Base-by-base conservation (phyloP, 768 basidiomycete species). In the Epithele typhae region DNA sequence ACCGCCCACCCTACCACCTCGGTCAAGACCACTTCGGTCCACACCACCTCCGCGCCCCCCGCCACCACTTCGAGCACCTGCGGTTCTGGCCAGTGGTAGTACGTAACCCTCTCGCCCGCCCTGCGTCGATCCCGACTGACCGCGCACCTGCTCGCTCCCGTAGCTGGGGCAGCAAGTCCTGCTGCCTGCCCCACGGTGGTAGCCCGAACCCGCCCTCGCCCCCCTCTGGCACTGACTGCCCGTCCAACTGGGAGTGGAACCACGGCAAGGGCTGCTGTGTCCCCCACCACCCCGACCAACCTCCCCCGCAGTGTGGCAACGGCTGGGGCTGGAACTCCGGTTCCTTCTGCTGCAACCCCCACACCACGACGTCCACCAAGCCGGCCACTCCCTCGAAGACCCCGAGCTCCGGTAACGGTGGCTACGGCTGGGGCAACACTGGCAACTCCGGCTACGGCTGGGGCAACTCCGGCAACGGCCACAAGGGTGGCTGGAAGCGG, bases 201-300 rank as follows among this genome's bases (percentile, higher is more conserved):
- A 67, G 68, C 1, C 64, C 70, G n/a, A 59, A 56, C 37, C 65
- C 72, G 4, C 70, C 73, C 5, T 40, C 64, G n/a, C 77, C 79
- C n/a, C 77, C 78, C 21, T 64, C 64, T 36, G 75, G 71, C 38
- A 51, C 65, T 11, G 77, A 77, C 63, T 78, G 77, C 27, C 53
- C 60, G n/a, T 66, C 69, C 19, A 64, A 61, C 40, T 73, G 76
- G 64, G 78, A 76, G 57, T 82, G 79, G 79, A 61, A 66, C 49
- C 43, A 52, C 4, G 63, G 61, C 19, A 67, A 75, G 55, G 64
- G 68, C 18, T 82, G 78, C 66, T 82, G 80, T 59, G 69, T 74
- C 21, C 81, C 82, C 44, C 62, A 62, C 38, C 56, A 71, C 51
- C 74, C 74, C 14, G 63, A 65, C 52, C 63, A 62, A 18, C 74